Percentiles rank a stretch among this genome's conserved stretches.
Conservation (phyloP, 805 yeast genomes). For the Cyberlindnera veronae region DNA sequence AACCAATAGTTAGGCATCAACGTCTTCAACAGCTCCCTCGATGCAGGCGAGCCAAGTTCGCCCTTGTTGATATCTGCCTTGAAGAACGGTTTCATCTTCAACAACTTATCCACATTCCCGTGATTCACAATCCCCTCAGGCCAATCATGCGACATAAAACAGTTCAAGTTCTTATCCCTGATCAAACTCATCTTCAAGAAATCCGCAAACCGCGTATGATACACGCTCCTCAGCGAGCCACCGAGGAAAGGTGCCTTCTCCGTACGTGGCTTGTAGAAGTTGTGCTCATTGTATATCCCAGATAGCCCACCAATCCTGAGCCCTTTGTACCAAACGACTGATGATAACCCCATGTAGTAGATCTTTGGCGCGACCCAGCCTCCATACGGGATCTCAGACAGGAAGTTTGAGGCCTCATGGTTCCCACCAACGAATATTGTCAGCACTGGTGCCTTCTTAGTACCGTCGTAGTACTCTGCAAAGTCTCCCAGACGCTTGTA, state of each 20-base stretch:
- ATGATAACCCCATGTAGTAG: slow-evolving; percentile 77
- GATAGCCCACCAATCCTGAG: slow-evolving; percentile 76
- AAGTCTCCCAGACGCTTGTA: slow-evolving; percentile 79
- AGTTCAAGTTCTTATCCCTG: slow-evolving; percentile 37
- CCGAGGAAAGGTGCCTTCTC: slow-evolving; percentile 48
- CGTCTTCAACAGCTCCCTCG: slow-evolving; percentile 47
- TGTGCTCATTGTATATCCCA: slow-evolving; percentile 68
- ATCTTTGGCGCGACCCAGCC: slow-evolving; percentile 93
- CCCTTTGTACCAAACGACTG: slow-evolving; percentile 72
- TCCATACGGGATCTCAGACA: slow-evolving; percentile 71
- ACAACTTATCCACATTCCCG: slow-evolving; percentile 53
- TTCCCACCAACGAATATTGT: slow-evolving; percentile 93
- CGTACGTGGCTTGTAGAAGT: slow-evolving; percentile 39
- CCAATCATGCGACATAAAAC: slow-evolving; percentile 90
- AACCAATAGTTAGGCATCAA: slow-evolving; percentile 76
- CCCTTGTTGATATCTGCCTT: slow-evolving; percentile 55
- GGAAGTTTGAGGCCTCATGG: slow-evolving; percentile 83
- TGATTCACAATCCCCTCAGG: slow-evolving; percentile 70
- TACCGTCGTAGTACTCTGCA: slow-evolving; percentile 62
- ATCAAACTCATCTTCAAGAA: slow-evolving; percentile 51
- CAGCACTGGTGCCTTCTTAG: slow-evolving; percentile 60
- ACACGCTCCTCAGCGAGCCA: slow-evolving; percentile 53
- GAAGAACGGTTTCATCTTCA: slow-evolving; percentile 65
- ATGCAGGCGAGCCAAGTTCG: slow-evolving; percentile 70
- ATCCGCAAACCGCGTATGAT: slow-evolving; percentile 61